A percentile compares a stretch with the other conserved stretches of the same genome.
These are phyloP conservation scores for Boehmeria nivea DNA, from an alignment of 306 rosid genomes.

Conservation along the genomic window DNA sequence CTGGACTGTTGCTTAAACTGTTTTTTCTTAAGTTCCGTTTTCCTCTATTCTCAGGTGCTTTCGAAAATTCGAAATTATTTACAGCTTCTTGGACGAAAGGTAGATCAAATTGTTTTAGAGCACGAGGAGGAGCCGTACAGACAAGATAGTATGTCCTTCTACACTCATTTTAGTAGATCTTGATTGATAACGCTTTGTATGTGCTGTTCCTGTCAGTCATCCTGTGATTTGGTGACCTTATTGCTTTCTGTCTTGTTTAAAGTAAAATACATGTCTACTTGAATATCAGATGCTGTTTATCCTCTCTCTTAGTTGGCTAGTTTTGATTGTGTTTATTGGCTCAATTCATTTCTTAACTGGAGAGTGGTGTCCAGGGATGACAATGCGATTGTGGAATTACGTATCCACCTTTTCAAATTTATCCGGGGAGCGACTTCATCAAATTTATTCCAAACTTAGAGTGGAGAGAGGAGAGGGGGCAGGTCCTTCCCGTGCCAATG, in stretches of 20 bases:
- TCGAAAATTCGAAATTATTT: slow-evolving; percentile 80
- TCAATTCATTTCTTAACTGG: neutral
- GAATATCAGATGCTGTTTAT: too few relatives aligned
- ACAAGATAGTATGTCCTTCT: slow-evolving; percentile 83
- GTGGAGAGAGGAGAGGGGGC: slow-evolving; percentile 71
- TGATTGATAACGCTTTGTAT: neutral
- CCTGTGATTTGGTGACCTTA: too few relatives aligned
- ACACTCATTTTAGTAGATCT: neutral
- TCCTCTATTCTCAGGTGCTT: slow-evolving; percentile 58
- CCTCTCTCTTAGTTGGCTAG: too few relatives aligned
- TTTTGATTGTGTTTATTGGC: neutral
- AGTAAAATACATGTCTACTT: too few relatives aligned
- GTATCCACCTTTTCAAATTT: slow-evolving; percentile 95
- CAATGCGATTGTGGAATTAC: slow-evolving; percentile 87
- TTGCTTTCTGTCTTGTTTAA: too few relatives aligned
- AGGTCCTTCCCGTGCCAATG: slow-evolving; percentile 73
- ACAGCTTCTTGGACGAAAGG: slow-evolving; percentile 92
- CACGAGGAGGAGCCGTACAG: slow-evolving; percentile 75
- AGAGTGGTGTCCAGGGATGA: slow-evolving; percentile 70
- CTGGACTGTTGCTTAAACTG: too few relatives aligned
- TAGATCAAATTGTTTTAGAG: slow-evolving; percentile 77
- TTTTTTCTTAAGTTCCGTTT: too few relatives aligned
- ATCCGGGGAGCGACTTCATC: slow-evolving; percentile 91
- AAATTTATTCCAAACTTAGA: slow-evolving; percentile 83
- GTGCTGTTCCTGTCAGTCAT: too few relatives aligned